phyloP scores from a whole-genome alignment of 768 basidiomycete genomes.

The Tricholoma terreum region DNA sequence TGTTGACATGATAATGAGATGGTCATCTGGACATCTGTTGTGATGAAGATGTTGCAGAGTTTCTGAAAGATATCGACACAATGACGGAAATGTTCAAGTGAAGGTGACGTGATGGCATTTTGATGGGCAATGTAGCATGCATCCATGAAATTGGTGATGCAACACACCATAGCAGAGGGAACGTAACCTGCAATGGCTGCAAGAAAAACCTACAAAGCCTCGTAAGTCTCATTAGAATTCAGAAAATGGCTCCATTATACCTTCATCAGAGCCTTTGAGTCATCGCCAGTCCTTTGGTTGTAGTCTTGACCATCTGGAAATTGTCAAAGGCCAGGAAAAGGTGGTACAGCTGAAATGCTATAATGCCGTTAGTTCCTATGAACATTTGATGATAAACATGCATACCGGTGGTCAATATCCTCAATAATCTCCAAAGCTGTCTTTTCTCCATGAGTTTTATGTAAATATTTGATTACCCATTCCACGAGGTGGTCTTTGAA shows the following conservation, averaged over 20 bases:
- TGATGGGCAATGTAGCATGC: slow-evolving; percentile 19
- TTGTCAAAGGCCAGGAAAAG: slow-evolving; percentile 20
- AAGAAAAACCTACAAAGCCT: slow-evolving; percentile 12
- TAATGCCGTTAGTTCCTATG: background rate
- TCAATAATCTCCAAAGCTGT: too few relatives aligned
- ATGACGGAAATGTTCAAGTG: slow-evolving; percentile 15
- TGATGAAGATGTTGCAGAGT: slow-evolving; percentile 2
- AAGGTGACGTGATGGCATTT: slow-evolving; percentile 16
- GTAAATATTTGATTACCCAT: slow-evolving; percentile 34
- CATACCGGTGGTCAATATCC: slow-evolving; percentile 36
- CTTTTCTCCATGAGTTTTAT: slow-evolving; percentile 13
- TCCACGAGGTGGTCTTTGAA: slow-evolving; percentile 18
- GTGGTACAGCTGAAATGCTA: slow-evolving; percentile 21
- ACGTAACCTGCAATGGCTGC: slow-evolving; percentile 18
- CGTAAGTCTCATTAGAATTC: background rate
- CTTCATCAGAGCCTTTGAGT: slow-evolving; percentile 35
- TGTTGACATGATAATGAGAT: slow-evolving; percentile 8
- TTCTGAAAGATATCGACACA: slow-evolving; percentile 1
- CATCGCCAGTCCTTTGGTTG: slow-evolving; percentile 28
- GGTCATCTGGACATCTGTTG: background rate
- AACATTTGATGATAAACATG: slow-evolving; percentile 3
- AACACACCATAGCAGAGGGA: slow-evolving; percentile 12
- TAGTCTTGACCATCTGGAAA: slow-evolving; percentile 23
- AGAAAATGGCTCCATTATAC: slow-evolving; percentile 8
- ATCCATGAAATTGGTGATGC: slow-evolving; percentile 15